Evolutionary conservation across 2,329 filamentous ascomycete genomes (phyloP), one percentile per base, ranked within the genome.

Genomic region (Epichloe brachyelytri): DNA sequence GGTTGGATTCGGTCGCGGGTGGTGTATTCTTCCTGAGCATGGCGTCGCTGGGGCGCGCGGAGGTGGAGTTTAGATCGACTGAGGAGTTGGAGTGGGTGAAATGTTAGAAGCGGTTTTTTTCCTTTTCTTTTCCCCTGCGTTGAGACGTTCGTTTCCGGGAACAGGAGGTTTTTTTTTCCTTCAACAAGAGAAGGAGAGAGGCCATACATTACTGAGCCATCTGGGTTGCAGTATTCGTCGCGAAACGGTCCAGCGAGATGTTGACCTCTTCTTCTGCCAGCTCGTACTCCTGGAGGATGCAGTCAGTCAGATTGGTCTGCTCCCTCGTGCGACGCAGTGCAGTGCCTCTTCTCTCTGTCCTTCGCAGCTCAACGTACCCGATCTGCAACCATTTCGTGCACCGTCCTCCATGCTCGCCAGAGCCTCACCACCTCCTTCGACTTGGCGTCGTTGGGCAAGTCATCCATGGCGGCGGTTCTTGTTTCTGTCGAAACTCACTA

Each of bases 311-410:
- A 11, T 43, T 5, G 40, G 17, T 11, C 2, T 43, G 17, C 19
- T 12, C n/a, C 11, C 30, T 30, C 10, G 30, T 30, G 30, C 30
- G 30, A 11, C 30, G 30, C 30, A 30, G 10, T 4, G 30, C 30
- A 11, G 3, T 19, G 17, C 33, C 20, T 34, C 4, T 26, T 19
- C 4, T 26, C 7, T 8, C 2, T 37, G 17, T 11, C 11, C n/a
- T 12, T 4, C 15, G 19, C 19, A 47, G 19, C 36, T 22, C 33
- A 30, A 50, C 85, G 62, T 79, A 95, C 90, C 67, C 91, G 75
- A 68, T 97, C 93, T 55, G 79, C 76, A 60, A 93, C 85, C 91
- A 98, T 95, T 76, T 98, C 88, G 69, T 95, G 88, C 46, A 89
- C 83, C 8, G 93, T 98, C 69, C 83, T 82, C 81, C 88, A 94